A percentile compares a stretch with the other conserved stretches of the same genome.
phyloP scores from a whole-genome alignment of 495 filamentous ascomycete species.

The Talaromyces borbonicus region DNA sequence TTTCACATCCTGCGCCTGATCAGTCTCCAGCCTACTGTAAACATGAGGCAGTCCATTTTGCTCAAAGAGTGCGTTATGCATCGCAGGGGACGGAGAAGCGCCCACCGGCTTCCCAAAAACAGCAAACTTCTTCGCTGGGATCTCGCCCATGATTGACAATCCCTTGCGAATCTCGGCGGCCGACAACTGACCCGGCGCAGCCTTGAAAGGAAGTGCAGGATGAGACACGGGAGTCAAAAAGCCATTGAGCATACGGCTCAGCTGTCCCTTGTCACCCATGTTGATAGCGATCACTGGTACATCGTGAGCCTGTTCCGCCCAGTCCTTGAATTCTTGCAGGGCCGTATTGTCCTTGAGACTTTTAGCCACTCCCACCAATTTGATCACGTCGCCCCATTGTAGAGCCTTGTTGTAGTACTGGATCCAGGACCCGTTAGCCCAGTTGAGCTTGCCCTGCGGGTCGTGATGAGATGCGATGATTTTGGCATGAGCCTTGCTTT shows the following conservation, averaged over 20 bases:
- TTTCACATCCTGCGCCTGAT: conserved; percentile 51
- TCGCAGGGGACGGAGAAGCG: conserved; percentile 69
- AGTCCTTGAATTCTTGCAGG: conserved; percentile 71
- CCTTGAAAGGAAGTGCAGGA: conserved; percentile 77
- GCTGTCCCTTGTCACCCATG: conserved; percentile 82
- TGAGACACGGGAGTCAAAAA: conserved; percentile 97
- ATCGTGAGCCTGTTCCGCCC: conserved; percentile 59
- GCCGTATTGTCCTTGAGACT: conserved; percentile 76
- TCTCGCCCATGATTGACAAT: conserved; percentile 68
- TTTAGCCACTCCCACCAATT: conserved; percentile 79
- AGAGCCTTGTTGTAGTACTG: conserved; percentile 78
- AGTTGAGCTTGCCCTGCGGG: conserved; percentile 65
- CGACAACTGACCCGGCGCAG: conserved; percentile 89
- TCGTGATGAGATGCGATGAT: conserved; percentile 97
- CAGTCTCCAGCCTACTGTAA: conserved; percentile 76
- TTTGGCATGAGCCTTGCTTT: conserved; percentile 59
- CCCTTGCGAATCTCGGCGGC: conserved; percentile 77
- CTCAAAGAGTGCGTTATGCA: conserved; percentile 83
- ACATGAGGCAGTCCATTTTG: conserved; percentile 73
- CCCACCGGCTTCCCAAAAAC: conserved; percentile 79
- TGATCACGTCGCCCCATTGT: conserved; percentile 83
- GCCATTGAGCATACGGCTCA: conserved; percentile 78
- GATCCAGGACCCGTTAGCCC: conserved; percentile 84
- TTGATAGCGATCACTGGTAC: conserved; percentile 89
- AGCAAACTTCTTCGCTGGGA: conserved; percentile 68